These are phyloP conservation scores for Aspergillus unguis DNA, from an alignment of 2,329 filamentous ascomycete species.

Conservation along the genomic window DNA sequence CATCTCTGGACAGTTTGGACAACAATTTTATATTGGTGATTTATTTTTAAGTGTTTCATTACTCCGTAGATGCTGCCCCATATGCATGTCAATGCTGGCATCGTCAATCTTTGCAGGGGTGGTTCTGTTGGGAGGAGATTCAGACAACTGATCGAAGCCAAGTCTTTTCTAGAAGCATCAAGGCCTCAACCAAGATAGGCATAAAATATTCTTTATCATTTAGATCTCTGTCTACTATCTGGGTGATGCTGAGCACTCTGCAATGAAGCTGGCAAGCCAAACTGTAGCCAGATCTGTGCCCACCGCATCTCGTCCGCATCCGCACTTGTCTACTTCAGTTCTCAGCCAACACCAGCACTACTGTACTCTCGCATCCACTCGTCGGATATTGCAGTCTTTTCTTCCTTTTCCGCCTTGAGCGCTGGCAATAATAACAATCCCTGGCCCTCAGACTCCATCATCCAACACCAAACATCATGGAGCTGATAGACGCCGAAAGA, in stretches of 20 bases:
- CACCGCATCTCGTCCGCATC: neutral
- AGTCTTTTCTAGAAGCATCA: constrained; percentile 9
- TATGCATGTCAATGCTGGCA: constrained; percentile 7
- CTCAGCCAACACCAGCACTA: neutral
- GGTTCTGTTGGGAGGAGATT: neutral
- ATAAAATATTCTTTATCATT: no score
- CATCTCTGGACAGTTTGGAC: neutral
- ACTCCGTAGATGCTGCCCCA: neutral
- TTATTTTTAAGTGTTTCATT: no score
- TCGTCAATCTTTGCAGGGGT: neutral
- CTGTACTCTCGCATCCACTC: neutral
- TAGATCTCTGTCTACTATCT: no score
- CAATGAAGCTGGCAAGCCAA: no score
- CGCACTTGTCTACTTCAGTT: neutral
- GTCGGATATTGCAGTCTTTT: constrained; percentile 7
- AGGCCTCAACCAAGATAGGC: no score
- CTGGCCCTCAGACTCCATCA: neutral
- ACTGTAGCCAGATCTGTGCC: neutral
- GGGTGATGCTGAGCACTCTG: no score
- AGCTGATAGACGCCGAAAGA: constrained; percentile 35
- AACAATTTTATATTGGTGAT: no score
- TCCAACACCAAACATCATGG: constrained; percentile 21
- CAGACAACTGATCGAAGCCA: neutral
- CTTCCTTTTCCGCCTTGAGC: constrained; percentile 22
- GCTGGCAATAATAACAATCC: constrained; percentile 14